These are phyloP conservation scores for Cydonia oblonga DNA, from an alignment of 331 rosid species.

Conservation along the genomic window DNA sequence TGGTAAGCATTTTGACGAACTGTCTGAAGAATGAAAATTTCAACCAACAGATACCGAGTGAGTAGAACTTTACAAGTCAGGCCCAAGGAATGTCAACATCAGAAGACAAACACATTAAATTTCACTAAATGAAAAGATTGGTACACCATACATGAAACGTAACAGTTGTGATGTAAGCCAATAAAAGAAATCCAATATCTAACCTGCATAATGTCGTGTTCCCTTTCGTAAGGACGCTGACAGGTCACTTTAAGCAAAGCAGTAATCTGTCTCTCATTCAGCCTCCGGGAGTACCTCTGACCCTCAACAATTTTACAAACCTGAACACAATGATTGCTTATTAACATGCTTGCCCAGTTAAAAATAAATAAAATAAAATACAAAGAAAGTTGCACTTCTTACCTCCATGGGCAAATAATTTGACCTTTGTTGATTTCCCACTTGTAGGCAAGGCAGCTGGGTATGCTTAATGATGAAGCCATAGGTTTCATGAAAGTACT, in stretches of 20 bases:
- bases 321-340: conserved; percentile 25
- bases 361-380: background rate
- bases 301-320: conserved; percentile 98
- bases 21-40: conserved; percentile 14
- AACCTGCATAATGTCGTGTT: conserved; percentile 76
- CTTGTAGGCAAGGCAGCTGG: conserved; percentile 96
- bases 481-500: conserved; percentile 77
- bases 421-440: conserved; percentile 80
- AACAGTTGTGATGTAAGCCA: background rate
- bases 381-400: background rate
- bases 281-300: conserved; percentile 73
- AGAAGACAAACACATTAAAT: background rate
- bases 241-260: conserved; percentile 82
- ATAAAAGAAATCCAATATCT: background rate
- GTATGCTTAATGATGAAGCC: conserved; percentile 71
- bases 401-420: conserved; percentile 99
- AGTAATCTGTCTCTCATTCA: conserved; percentile 83
- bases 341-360: conserved; percentile 5
- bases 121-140: background rate
- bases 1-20: conserved; percentile 25
- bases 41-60: background rate
- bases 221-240: conserved; percentile 88
- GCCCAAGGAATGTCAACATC: background rate
- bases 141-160: background rate
- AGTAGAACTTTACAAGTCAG: background rate